Base-by-base conservation (phyloP, 2,329 filamentous ascomycete species). In the Xylaria sp. region DNA sequence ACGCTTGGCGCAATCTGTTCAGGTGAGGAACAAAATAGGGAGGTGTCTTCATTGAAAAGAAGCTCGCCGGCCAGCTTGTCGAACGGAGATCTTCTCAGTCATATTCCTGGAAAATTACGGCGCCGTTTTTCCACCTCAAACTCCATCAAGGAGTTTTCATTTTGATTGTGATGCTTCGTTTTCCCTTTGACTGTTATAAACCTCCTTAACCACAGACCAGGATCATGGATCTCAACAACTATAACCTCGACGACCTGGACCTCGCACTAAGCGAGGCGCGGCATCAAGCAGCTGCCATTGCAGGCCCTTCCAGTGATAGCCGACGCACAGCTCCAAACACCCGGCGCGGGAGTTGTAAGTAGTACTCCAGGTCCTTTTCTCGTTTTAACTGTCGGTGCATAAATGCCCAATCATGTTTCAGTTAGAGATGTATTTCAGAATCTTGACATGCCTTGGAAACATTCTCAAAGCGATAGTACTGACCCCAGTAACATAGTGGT, bases 191-290 rank as follows among this genome's bases (percentile, higher is more conserved):
- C 38, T 65, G 49, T 33, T 65, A 65, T 60, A 56, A 58, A 65
- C 66, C 63, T 69, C 71, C 63, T 68, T 73, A 68, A 65, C 10
- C 15, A 59, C 48, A 7, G 17, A 7, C 23, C 28, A 5, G 20
- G 6, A 56, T 36, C 56, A 74, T 73, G 71, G 75, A 74, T 11
- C 75, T 42, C 40, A 76, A 60, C 33, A 63, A 63, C 42, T 67
- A 67, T 59, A 75, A 77, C 65, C 73, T 76, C 54, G 75, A 75
- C 63, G 76, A 77, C 54, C 72, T 77, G 26, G 76, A 77, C 44
- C 66, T 69, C 58, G 71, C 75, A 4, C 70, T 77, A 28, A 76
- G 76, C 70, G 69, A 74, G 57, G 62, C 69, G 7, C 64, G 72
- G 38, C 70, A 74, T 63, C 71, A 74, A 28, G 59, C 64, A 7